These are phyloP conservation scores for Corynespora cassiicola DNA, from an alignment of 2,329 filamentous ascomycete genomes.

Conservation along the genomic window DNA sequence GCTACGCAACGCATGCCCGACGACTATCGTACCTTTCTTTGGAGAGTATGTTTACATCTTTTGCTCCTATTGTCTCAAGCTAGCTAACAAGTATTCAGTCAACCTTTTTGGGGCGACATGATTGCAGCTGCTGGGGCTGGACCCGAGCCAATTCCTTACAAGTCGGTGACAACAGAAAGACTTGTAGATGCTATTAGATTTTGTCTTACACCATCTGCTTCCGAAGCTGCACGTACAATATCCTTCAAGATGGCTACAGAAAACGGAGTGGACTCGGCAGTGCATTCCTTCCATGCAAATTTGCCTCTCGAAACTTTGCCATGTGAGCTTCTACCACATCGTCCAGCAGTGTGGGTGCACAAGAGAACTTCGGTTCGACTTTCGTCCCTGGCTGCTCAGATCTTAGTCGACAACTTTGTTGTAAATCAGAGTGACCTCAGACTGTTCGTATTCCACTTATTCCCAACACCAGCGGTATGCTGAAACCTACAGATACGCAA, in stretches of 20 bases:
- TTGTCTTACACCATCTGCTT: slow-evolving; percentile 24
- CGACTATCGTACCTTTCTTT: slow-evolving; percentile 80
- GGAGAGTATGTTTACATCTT: slow-evolving; percentile 22
- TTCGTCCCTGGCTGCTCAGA: slow-evolving; percentile 28
- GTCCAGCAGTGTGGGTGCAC: slow-evolving; percentile 29
- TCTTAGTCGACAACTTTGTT: slow-evolving; percentile 24
- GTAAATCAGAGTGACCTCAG: slow-evolving; percentile 25
- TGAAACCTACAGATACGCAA: slow-evolving; percentile 18
- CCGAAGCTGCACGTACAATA: slow-evolving; percentile 22
- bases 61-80: too few species aligned
- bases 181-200: slow-evolving; percentile 30
- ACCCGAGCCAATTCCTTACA: slow-evolving; percentile 31
- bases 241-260: slow-evolving; percentile 28
- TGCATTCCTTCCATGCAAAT: slow-evolving; percentile 31
- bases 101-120: slow-evolving; percentile 35
- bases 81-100: slow-evolving; percentile 8
- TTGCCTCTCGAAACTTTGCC: slow-evolving; percentile 29
- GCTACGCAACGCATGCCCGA: slow-evolving; percentile 76
- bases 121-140: slow-evolving; percentile 37
- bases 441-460: slow-evolving; percentile 11
- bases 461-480: too few species aligned
- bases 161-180: slow-evolving; percentile 22
- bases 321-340: slow-evolving; percentile 26
- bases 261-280: slow-evolving; percentile 28
- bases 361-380: slow-evolving; percentile 19